These are phyloP conservation scores for Mycena albidolilacea DNA, from an alignment of 768 basidiomycete species.

Conservation along the genomic window DNA sequence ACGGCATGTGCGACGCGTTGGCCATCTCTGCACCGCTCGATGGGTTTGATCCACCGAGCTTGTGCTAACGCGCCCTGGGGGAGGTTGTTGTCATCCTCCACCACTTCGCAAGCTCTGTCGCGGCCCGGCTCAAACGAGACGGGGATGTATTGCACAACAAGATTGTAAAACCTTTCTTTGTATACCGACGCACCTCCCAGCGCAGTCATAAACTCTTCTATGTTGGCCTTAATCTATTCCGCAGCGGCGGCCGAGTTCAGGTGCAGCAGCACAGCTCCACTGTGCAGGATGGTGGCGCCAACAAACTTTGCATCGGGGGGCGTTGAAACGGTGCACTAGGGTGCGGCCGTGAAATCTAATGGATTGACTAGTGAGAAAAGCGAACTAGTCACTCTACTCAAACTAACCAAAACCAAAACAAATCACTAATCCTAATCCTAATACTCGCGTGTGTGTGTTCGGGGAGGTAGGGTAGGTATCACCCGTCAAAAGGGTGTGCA, in stretches of 20 bases:
- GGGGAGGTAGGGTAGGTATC: too few species aligned
- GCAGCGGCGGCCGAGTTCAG: conserved; percentile 29
- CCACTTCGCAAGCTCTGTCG: background rate
- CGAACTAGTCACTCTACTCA: too few species aligned
- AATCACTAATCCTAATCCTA: too few species aligned
- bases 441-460: too few species aligned
- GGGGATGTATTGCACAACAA: conserved; percentile 44
- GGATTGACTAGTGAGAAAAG: too few species aligned
- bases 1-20: conserved; percentile 46
- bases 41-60: conserved; percentile 47
- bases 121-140: conserved; percentile 32
- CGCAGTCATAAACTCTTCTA: conserved; percentile 21
- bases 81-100: conserved; percentile 40
- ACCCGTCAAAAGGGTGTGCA: too few species aligned
- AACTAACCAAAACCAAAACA: too few species aligned
- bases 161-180: conserved; percentile 13
- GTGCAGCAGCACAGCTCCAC: conserved; percentile 36
- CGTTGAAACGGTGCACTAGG: too few species aligned
- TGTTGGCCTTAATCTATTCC: conserved; percentile 36
- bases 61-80: background rate
- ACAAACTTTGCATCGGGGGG: too few species aligned
- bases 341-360: too few species aligned
- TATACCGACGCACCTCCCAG: conserved; percentile 32
- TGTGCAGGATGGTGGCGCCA: background rate
- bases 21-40: conserved; percentile 10